These are phyloP conservation scores for Nakaseomyces bracarensis DNA, from an alignment of 1,139 yeast species.

Conservation along the genomic window DNA sequence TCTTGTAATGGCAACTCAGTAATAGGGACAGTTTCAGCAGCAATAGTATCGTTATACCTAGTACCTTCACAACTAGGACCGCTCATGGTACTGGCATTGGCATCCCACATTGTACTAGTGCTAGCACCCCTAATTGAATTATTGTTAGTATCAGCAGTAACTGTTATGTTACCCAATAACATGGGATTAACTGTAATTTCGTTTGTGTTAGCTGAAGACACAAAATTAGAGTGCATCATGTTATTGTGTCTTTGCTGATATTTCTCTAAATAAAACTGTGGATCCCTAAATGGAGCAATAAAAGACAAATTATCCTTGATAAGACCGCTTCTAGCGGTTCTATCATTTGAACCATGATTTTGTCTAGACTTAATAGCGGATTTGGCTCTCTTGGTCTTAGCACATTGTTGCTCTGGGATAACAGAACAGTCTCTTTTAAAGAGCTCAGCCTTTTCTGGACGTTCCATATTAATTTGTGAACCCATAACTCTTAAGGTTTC, in stretches of 20 bases:
- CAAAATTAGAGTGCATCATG: neutral
- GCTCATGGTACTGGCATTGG: too few relatives aligned
- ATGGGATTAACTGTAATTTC: too few relatives aligned
- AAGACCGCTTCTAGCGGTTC: neutral
- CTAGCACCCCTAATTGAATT: too few relatives aligned
- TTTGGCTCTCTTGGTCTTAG: neutral
- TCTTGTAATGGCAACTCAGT: neutral
- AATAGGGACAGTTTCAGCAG: neutral
- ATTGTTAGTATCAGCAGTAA: too few relatives aligned
- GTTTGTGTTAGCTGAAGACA: too few relatives aligned
- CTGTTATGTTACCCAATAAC: too few relatives aligned
- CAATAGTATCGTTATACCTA: neutral
- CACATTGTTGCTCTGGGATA: neutral
- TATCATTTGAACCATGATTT: neutral
- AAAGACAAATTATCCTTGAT: neutral
- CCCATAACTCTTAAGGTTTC: neutral
- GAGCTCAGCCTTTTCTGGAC: neutral
- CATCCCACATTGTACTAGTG: too few relatives aligned
- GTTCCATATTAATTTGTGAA: neutral
- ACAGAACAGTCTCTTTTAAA: neutral
- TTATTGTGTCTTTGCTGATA: neutral
- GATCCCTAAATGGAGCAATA: constrained; percentile 1
- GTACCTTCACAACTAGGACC: neutral
- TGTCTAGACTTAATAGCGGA: neutral
- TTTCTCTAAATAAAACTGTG: neutral